Base-by-base conservation (phyloP, 2,329 filamentous ascomycete species). In the Canariomyces notabilis region DNA sequence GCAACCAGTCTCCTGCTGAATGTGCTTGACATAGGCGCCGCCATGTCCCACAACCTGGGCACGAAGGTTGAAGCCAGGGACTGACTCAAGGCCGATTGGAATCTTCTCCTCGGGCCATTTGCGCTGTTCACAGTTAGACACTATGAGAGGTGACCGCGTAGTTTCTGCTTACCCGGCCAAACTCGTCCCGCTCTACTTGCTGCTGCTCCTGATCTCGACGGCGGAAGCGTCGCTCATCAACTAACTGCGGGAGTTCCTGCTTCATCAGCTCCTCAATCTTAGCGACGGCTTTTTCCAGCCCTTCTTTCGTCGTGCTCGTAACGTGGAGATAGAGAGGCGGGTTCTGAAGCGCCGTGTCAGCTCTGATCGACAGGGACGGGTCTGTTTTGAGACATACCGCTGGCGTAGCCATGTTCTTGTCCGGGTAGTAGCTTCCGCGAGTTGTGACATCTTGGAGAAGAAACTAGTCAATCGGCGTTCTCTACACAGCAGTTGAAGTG, bases 41-140 rank as follows among this genome's bases (percentile, higher is more conserved):
- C 89, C 89, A 58, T 91, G 87, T 40, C 93, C 93, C 44, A 98
- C 93, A 37, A 98, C 91, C 64, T 97, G 90, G 42, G 93, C 93
- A 53, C 93, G 86, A 38, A 98, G 74, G 62, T 98, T 98, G 71
- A 98, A 98, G 16, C 93, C 93, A 19, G 84, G 88, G 43, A 97
- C 81, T 0, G 91, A 87, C 58, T 97, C 93, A 47, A 98, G 81
- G 52, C 83, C 82, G 57, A 98, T 90, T 1, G 89, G 84, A 40
- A 98, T 95, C 59, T 87, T 89, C 69, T 96, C 89, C 63, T 97
- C 93, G 1, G 93, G 91, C 93, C 93, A 98, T 87, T 97, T 98
- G 57, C 90, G 89, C 89, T 95, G 56, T 23, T 38, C 53, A 22
- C 2, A 40, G 37, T 58, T 39, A 53, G 57, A 41, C 18, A 44